Evolutionary conservation across 148 eudicot genomes (phyloP).

Genomic region (Diospyros lotus): DNA sequence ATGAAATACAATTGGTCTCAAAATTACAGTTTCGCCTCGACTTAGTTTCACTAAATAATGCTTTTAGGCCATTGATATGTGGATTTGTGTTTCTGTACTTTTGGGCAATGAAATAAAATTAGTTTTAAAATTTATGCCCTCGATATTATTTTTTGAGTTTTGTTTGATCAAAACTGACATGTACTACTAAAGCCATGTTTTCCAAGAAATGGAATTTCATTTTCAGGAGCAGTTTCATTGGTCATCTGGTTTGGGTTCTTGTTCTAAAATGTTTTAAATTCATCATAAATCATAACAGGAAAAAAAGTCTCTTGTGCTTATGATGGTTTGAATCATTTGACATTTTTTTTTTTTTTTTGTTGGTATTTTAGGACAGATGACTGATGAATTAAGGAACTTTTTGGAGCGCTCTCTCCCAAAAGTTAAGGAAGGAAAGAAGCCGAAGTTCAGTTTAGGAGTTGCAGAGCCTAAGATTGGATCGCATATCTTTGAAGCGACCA

Average conservation of each 20-base stretch:
- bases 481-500: slow-evolving; percentile 70
- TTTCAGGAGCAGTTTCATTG: not conserved
- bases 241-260: not conserved
- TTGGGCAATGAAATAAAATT: too few relatives aligned
- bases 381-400: slow-evolving; percentile 75
- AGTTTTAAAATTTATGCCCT: too few relatives aligned
- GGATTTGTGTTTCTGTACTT: too few relatives aligned
- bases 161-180: not conserved
- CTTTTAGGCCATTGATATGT: too few relatives aligned
- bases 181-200: not conserved
- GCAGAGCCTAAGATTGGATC: slow-evolving; percentile 84
- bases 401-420: slow-evolving; percentile 67
- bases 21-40: too few relatives aligned
- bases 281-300: not conserved
- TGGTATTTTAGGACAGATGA: slow-evolving; percentile 64
- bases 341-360: not conserved
- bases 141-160: not conserved
- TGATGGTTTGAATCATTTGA: not conserved
- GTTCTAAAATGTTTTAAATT: not conserved
- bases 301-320: not conserved
- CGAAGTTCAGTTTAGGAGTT: slow-evolving; percentile 70
- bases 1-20: too few relatives aligned
- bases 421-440: slow-evolving; percentile 64
- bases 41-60: too few relatives aligned
- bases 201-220: not conserved